Percentiles rank a stretch among this genome's conserved stretches.
Conservation (phyloP, 2,329 filamentous ascomycete species). For the Mycocentrospora acerina region DNA sequence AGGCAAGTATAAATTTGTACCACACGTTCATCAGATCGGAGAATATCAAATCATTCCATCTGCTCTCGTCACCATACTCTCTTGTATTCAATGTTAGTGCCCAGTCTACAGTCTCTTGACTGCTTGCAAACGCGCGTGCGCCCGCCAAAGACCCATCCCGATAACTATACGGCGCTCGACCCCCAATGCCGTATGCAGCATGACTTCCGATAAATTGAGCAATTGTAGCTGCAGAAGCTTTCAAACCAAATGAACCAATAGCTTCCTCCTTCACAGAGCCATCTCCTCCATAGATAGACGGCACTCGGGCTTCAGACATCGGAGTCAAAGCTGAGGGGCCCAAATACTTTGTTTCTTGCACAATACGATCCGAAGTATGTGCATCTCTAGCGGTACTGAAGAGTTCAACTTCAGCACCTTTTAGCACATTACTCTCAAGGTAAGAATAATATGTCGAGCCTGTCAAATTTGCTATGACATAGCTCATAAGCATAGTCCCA, state of each 20-base stretch:
- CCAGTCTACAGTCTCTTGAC: conserved; percentile 4
- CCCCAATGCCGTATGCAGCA: conserved; percentile 1
- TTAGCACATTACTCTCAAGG: conserved; percentile 16
- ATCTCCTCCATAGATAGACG: conserved; percentile 15
- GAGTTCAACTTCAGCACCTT: conserved; percentile 12
- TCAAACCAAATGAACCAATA: conserved; percentile 16
- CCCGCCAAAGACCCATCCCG: conserved; percentile 7
- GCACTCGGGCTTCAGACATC: conserved; percentile 1
- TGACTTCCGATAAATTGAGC: conserved; percentile 15
- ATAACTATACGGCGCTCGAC: conserved; percentile 1
- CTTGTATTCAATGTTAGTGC: conserved; percentile 9
- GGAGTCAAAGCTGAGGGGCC: conserved; percentile 5
- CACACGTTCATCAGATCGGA: conserved; percentile 2
- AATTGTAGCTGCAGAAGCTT: conserved; percentile 16
- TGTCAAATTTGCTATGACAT: conserved; percentile 16
- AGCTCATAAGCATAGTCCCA: conserved; percentile 21
- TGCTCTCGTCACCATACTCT: conserved; percentile 4
- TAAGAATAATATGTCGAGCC: conserved; percentile 15
- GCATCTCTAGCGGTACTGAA: conserved; percentile 7
- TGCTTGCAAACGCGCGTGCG: conserved; percentile 7
- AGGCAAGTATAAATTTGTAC: too few species aligned
- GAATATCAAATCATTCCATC: conserved; percentile 3
- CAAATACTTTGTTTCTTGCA: conserved; percentile 13
- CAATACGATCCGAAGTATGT: conserved; percentile 10
- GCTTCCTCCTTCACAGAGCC: conserved; percentile 18